Evolutionary conservation across 768 basidiomycete genomes (phyloP).

Genomic region (Leccinum barrowsii): DNA sequence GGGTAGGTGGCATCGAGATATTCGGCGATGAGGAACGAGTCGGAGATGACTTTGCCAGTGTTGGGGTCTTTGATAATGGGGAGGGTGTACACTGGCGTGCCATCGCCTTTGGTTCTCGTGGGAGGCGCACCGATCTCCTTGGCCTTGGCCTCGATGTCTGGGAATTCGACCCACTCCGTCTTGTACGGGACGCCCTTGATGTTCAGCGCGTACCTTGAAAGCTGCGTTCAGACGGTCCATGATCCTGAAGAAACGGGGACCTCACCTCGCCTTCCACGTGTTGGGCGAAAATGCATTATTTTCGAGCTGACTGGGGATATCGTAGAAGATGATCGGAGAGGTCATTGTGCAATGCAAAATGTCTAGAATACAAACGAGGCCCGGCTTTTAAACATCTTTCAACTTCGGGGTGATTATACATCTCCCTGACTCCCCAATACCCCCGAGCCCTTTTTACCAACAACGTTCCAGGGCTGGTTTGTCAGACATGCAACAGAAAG

Average conservation of each 20-base stretch:
- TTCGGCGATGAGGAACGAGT: too few species aligned
- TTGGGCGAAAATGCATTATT: slow-evolving; percentile 41
- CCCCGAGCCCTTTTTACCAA: slow-evolving; percentile 3
- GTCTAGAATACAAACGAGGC: neutral
- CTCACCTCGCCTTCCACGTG: slow-evolving; percentile 44
- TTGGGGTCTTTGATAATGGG: slow-evolving; percentile 41
- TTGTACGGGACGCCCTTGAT: slow-evolving; percentile 39
- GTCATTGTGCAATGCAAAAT: slow-evolving; percentile 18
- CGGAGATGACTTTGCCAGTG: slow-evolving; percentile 22
- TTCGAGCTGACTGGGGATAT: slow-evolving; percentile 36
- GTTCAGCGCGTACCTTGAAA: slow-evolving; percentile 35
- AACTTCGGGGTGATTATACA: neutral
- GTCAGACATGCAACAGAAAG: neutral
- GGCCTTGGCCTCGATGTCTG: slow-evolving; percentile 36
- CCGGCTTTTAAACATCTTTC: slow-evolving; percentile 5
- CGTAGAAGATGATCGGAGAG: slow-evolving; percentile 39
- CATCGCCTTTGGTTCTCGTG: slow-evolving; percentile 29
- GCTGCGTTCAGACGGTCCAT: neutral
- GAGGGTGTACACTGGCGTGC: slow-evolving; percentile 35
- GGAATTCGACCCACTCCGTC: slow-evolving; percentile 44
- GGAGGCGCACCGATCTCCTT: slow-evolving; percentile 32
- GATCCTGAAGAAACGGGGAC: neutral
- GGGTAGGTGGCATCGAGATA: too few species aligned
- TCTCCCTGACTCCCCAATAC: neutral
- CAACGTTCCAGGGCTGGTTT: neutral